A percentile compares a stretch with the other conserved stretches of the same genome.
Conservation (phyloP, 176 grass and related monocot species). For the Aegilops longissima region DNA sequence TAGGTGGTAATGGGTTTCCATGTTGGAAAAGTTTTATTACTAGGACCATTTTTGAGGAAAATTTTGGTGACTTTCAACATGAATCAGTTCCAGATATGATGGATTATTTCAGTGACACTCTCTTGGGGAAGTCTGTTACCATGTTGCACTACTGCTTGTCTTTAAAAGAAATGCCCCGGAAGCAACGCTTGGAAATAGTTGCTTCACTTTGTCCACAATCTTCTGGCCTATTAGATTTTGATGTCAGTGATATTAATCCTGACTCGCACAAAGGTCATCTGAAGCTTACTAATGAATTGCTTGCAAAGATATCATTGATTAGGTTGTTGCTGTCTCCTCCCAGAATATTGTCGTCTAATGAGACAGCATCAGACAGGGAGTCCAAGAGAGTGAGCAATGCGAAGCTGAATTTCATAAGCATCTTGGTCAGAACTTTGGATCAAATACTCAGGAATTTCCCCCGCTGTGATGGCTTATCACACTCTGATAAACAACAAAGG, state of each 20-base stretch:
- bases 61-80: conserved; percentile 41
- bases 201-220: conserved; percentile 60
- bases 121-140: conserved; percentile 75
- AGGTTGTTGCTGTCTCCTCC: conserved; percentile 72
- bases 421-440: conserved; percentile 65
- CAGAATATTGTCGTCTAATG: conserved; percentile 36
- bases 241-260: conserved; percentile 38
- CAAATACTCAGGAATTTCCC: conserved; percentile 59
- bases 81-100: conserved; percentile 61
- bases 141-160: conserved; percentile 56
- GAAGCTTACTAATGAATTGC: conserved; percentile 60
- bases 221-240: conserved; percentile 64
- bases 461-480: conserved; percentile 20
- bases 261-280: conserved; percentile 47
- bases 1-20: conserved; percentile 57
- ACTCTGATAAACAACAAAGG: conserved; percentile 23
- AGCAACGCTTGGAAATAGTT: conserved; percentile 67
- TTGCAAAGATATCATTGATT: conserved; percentile 73
- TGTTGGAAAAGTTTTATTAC: conserved; percentile 72
- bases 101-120: conserved; percentile 59
- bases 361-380: conserved; percentile 41
- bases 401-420: conserved; percentile 71
- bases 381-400: conserved; percentile 65
- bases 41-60: conserved; percentile 55
- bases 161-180: conserved; percentile 47